phyloP scores from a whole-genome alignment of 352 stramenopile species.

The Phytophthora pinifolia region DNA sequence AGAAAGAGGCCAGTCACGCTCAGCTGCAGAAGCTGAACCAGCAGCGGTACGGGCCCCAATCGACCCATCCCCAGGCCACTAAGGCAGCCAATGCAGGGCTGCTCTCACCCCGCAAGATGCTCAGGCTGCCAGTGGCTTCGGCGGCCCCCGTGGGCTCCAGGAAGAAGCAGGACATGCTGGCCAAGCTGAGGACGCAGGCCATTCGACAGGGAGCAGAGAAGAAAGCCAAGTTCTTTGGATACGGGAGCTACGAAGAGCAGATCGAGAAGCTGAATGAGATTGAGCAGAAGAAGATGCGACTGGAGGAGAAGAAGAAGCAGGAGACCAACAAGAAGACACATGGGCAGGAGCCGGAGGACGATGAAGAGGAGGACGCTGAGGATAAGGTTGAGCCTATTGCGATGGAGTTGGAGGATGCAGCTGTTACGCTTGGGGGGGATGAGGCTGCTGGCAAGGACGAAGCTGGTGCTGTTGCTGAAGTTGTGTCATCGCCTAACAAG shows the following conservation, averaged over 20 bases:
- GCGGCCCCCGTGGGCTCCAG: slow-evolving; percentile 23
- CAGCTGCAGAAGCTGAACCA: slow-evolving; percentile 54
- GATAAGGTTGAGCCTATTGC: slow-evolving; percentile 8
- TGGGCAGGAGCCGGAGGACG: slow-evolving; percentile 2
- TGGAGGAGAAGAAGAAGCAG: slow-evolving; percentile 47
- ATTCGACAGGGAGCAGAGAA: slow-evolving; percentile 63
- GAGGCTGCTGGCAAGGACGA: slow-evolving; percentile 9
- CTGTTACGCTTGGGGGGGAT: neutral
- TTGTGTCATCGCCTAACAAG: neutral
- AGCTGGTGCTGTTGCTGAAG: slow-evolving; percentile 4
- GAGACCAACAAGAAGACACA: neutral
- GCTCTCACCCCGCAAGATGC: slow-evolving; percentile 43
- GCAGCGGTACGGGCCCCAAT: slow-evolving; percentile 39
- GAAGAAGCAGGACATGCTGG: slow-evolving; percentile 69
- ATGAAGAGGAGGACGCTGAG: slow-evolving; percentile 13
- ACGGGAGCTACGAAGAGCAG: slow-evolving; percentile 71
- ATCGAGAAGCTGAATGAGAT: slow-evolving; percentile 63
- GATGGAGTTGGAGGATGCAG: slow-evolving; percentile 19
- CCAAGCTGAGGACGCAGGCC: slow-evolving; percentile 51
- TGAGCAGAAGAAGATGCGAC: slow-evolving; percentile 60
- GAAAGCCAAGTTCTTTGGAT: slow-evolving; percentile 80
- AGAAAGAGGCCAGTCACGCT: slow-evolving; percentile 55
- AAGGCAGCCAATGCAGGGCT: neutral
- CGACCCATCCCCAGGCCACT: neutral
- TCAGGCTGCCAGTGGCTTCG: slow-evolving; percentile 57